A percentile compares a stretch with the other conserved stretches of the same genome.
Conservation (phyloP, 1,284 basidiomycete species). For the Leucoagaricus sp. region DNA sequence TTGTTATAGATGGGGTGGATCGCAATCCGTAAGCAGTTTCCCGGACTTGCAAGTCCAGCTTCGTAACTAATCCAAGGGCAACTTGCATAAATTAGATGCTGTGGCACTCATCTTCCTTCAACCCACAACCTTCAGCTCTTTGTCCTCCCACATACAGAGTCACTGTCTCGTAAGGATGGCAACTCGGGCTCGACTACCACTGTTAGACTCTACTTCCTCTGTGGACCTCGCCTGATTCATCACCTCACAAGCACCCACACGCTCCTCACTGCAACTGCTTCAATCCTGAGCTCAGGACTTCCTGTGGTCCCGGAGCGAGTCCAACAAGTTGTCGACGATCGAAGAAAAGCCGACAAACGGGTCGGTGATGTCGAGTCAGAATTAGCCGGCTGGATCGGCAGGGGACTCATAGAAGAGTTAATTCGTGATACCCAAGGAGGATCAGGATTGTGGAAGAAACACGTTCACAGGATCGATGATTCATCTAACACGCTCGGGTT, state of each 20-base stretch:
- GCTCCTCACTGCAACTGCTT: conserved; percentile 55
- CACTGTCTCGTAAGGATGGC: conserved; percentile 46
- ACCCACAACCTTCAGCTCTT: conserved; percentile 75
- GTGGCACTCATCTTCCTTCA: conserved; percentile 81
- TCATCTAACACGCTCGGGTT: conserved; percentile 60
- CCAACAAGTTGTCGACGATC: conserved; percentile 65
- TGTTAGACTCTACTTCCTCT: conserved; percentile 77
- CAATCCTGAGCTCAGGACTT: conserved; percentile 66
- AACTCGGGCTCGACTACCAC: conserved; percentile 48
- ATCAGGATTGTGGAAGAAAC: conserved; percentile 40
- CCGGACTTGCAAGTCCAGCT: background rate
- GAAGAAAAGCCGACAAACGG: conserved; percentile 61
- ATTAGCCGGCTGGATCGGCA: conserved; percentile 60
- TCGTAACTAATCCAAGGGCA: background rate
- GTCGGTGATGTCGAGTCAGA: conserved; percentile 69
- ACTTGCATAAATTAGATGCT: too few species aligned
- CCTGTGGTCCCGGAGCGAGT: conserved; percentile 69
- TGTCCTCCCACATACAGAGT: conserved; percentile 64
- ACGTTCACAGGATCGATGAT: conserved; percentile 64
- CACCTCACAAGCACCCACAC: conserved; percentile 60
- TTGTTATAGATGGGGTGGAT: conserved; percentile 81
- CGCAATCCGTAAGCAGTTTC: conserved; percentile 65
- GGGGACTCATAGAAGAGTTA: conserved; percentile 41
- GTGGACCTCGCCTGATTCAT: conserved; percentile 73
- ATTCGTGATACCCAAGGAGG: conserved; percentile 20